These are phyloP conservation scores for Hawksworthiomyces lignivorus DNA, from an alignment of 2,329 filamentous ascomycete genomes.

Conservation along the genomic window DNA sequence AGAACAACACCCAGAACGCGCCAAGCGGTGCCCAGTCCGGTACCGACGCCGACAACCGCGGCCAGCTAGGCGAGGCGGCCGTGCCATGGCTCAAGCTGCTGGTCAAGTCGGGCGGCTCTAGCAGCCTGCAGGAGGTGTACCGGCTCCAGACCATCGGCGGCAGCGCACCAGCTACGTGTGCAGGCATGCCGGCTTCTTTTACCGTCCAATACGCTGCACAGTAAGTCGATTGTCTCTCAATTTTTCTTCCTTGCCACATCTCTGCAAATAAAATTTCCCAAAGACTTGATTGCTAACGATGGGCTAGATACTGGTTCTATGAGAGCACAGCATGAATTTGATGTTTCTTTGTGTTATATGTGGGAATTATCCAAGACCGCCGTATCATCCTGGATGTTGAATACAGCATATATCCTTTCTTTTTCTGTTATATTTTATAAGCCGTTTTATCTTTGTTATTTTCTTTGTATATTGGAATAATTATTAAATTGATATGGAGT, in stretches of 20 bases:
- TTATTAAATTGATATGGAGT: too few relatives aligned
- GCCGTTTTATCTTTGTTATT: not conserved
- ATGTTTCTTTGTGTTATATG: not conserved
- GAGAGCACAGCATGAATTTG: too few relatives aligned
- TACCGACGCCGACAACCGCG: slow-evolving; percentile 39
- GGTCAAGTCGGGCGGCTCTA: slow-evolving; percentile 46
- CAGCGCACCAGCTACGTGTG: slow-evolving; percentile 63
- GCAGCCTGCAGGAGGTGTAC: slow-evolving; percentile 67
- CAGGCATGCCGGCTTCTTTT: slow-evolving; percentile 55
- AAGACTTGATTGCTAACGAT: not conserved
- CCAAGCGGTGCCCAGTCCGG: slow-evolving; percentile 46
- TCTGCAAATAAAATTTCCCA: too few relatives aligned
- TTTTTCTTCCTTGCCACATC: not conserved
- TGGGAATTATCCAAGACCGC: too few relatives aligned
- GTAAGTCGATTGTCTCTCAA: slow-evolving; percentile 48
- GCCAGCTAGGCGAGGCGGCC: slow-evolving; percentile 56
- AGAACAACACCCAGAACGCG: slow-evolving; percentile 53
- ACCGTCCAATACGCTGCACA: slow-evolving; percentile 74
- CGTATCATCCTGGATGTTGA: too few relatives aligned
- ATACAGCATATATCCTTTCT: not conserved
- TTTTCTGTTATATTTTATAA: not conserved
- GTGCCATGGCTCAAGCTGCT: slow-evolving; percentile 76
- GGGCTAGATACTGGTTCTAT: slow-evolving; percentile 34
- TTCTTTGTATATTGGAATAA: not conserved
- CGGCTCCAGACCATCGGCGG: slow-evolving; percentile 80